phyloP scores from a whole-genome alignment of 371 early-diverging fungal genomes.

The Syncephalastrum monosporum region DNA sequence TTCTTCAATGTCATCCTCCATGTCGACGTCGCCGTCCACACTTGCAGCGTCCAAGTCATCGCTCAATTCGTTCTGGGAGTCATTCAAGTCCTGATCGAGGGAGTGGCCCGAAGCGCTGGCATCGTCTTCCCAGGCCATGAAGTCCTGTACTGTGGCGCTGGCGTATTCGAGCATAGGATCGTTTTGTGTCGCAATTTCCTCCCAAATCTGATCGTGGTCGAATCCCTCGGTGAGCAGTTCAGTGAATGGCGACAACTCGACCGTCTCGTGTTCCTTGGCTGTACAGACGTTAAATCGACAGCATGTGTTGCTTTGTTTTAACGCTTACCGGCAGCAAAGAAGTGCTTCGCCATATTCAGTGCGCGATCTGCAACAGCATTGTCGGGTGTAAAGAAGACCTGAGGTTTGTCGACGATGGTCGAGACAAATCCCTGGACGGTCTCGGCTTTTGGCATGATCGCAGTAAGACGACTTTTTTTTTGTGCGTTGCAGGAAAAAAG shows the following conservation, averaged over 20 bases:
- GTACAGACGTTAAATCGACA: neutral
- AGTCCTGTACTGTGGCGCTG: constrained; percentile 46
- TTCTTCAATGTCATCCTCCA: constrained; percentile 4
- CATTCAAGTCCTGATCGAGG: constrained; percentile 3
- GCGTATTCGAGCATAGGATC: constrained; percentile 74
- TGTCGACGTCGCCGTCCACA: neutral
- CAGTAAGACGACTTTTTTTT: too few species aligned
- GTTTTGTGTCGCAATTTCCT: constrained; percentile 85
- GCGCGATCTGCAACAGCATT: constrained; percentile 35
- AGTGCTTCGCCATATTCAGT: constrained; percentile 45
- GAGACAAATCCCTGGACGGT: constrained; percentile 22
- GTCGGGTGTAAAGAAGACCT: constrained; percentile 47
- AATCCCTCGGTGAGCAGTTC: constrained; percentile 76
- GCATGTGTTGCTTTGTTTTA: constrained; percentile 6
- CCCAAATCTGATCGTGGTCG: constrained; percentile 91
- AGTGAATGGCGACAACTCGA: constrained; percentile 50
- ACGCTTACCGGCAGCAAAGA: constrained; percentile 17
- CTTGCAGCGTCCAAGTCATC: constrained; percentile 9
- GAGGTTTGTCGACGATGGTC: constrained; percentile 48
- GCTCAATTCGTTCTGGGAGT: constrained; percentile 6
- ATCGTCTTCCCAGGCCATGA: constrained; percentile 10
- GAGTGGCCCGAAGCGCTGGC: neutral
- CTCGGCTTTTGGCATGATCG: too few species aligned
- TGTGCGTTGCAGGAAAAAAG: too few species aligned
- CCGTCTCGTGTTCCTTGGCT: constrained; percentile 52